Base-by-base conservation (phyloP, 768 basidiomycete genomes). In the Coprinellus micaceus region DNA sequence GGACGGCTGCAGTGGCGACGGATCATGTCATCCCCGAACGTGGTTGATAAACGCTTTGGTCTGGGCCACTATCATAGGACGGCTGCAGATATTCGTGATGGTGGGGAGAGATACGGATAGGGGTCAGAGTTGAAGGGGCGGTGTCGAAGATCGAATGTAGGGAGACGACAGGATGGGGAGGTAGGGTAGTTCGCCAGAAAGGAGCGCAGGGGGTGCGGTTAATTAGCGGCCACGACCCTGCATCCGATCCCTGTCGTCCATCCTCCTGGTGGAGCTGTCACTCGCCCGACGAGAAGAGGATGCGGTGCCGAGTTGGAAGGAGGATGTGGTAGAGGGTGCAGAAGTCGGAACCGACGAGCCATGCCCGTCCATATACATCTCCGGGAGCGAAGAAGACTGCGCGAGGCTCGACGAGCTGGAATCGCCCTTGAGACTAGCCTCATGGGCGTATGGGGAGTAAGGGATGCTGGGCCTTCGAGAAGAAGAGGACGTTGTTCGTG, bases 391-490 rank as follows among this genome's bases (percentile, higher is more conserved):
- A 2, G 25, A 7, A 12, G 47, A 29, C 17, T 5, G 22, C 10
- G 47, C 9, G n/a, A 45, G 22, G 13, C 19, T 57, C 15, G 54
- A 29, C 17, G 60, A 12, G 28, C 61, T 21, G 51, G n/a, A n/a
- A n/a, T 47, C 58, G 44, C 30, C 47, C n/a, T 49, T 49, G 24
- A 49, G 26, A 15, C n/a, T 56, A 12, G 53, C 28, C 19, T 60
- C 13, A 29, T 60, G 22, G 48, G 29, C 57, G 48, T 69, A 69
- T 39, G 66, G 67, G 51, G 62, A 62, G 58, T 62, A 64, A 41
- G 63, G 68, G 62, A 65, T 75, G 69, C 76, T 79, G 67, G 70
- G 76, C 61, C 75, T 71, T 72, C 71, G 65, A 48, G 69, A 37
- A 9, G 64, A 61, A 64, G 59, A 52, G 66, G 65, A 59, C 65